Conservation (phyloP, 805 yeast species). For the Candida chauliodis region DNA sequence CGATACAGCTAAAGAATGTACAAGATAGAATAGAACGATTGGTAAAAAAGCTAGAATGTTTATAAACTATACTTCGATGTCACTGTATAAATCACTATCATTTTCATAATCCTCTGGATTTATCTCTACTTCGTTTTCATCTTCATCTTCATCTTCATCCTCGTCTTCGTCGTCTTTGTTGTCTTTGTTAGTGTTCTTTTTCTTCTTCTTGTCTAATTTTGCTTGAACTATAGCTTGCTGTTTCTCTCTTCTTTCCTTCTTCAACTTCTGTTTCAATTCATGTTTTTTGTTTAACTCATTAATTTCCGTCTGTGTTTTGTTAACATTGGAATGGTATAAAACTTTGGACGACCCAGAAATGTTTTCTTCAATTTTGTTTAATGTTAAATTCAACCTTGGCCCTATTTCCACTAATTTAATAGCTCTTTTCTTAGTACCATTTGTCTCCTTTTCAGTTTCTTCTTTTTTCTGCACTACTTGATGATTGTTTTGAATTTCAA, state of each 20-base stretch:
- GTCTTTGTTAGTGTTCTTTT: conserved; percentile 54
- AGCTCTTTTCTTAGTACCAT: conserved; percentile 61
- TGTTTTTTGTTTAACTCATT: conserved; percentile 65
- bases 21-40: conserved; percentile 17
- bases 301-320: conserved; percentile 61
- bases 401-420: conserved; percentile 91
- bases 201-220: conserved; percentile 70
- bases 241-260: conserved; percentile 67
- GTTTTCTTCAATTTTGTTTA: conserved; percentile 89
- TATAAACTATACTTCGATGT: conserved; percentile 17
- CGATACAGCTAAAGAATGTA: conserved; percentile 20
- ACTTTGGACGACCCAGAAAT: conserved; percentile 81
- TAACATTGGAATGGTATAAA: conserved; percentile 70
- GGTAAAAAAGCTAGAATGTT: conserved; percentile 12
- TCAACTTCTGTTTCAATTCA: conserved; percentile 54
- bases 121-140: conserved; percentile 32
- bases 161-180: conserved; percentile 21
- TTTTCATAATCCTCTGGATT: conserved; percentile 45
- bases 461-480: conserved; percentile 14
- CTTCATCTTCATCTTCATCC: conserved; percentile 19
- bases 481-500: conserved; percentile 46
- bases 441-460: conserved; percentile 15
- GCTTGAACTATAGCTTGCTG: conserved; percentile 76
- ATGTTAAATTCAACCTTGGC: conserved; percentile 74
- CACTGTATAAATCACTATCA: conserved; percentile 49